A percentile compares a stretch with the other conserved stretches of the same genome.
These are phyloP conservation scores for Helminthosporium solani DNA, from an alignment of 2,329 filamentous ascomycete species.

Conservation along the genomic window DNA sequence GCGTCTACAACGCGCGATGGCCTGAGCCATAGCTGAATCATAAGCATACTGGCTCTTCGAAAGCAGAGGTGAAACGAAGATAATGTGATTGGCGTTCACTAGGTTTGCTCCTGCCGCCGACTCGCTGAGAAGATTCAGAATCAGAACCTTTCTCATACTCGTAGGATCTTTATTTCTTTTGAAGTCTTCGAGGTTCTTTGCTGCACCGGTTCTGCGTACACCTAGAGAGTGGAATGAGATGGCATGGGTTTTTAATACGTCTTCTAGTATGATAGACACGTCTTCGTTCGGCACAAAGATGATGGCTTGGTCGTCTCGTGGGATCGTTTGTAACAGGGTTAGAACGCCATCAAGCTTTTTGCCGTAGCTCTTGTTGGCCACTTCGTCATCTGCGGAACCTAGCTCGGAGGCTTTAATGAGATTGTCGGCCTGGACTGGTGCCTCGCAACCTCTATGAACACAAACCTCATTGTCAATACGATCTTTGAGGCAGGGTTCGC, in stretches of 20 bases:
- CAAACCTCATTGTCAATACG: slow-evolving; percentile 27
- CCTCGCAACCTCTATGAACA: slow-evolving; percentile 21
- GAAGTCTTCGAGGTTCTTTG: slow-evolving; percentile 31
- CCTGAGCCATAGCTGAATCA: slow-evolving; percentile 61
- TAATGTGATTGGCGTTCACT: slow-evolving; percentile 63
- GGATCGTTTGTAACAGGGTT: slow-evolving; percentile 42
- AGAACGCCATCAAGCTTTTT: slow-evolving; percentile 27
- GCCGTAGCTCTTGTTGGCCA: slow-evolving; percentile 29
- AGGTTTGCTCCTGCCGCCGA: slow-evolving; percentile 65
- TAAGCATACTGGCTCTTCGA: slow-evolving; percentile 55
- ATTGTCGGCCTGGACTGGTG: slow-evolving; percentile 15
- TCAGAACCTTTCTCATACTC: slow-evolving; percentile 50
- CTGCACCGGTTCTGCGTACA: slow-evolving; percentile 7
- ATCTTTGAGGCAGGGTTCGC: slow-evolving; percentile 19
- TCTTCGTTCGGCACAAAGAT: slow-evolving; percentile 29
- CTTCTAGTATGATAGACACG: slow-evolving; percentile 16
- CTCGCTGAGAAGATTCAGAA: slow-evolving; percentile 59
- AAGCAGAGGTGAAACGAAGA: slow-evolving; percentile 62
- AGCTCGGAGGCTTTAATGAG: slow-evolving; percentile 26
- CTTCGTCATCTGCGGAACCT: slow-evolving; percentile 14
- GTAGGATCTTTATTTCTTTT: slow-evolving; percentile 22
- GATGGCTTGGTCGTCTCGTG: slow-evolving; percentile 37
- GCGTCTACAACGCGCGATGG: slow-evolving; percentile 60
- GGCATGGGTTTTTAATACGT: slow-evolving; percentile 16
- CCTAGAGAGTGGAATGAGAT: slow-evolving; percentile 21